A percentile compares a stretch with the other conserved stretches of the same genome.
These are phyloP conservation scores for Penicillium odoratum DNA, from an alignment of 495 filamentous ascomycete species.

Conservation along the genomic window DNA sequence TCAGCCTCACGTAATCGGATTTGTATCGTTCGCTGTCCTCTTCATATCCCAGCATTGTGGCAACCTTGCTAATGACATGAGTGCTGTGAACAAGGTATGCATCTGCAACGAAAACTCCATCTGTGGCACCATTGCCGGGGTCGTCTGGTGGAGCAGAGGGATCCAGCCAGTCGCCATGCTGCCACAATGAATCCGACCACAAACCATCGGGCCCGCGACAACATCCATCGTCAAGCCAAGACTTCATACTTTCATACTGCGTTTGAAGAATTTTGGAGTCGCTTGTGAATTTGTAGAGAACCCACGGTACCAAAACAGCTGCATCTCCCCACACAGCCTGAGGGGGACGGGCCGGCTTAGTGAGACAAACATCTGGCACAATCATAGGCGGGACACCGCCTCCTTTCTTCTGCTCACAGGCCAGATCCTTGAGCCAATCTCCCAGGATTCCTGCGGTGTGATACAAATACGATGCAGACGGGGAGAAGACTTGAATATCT, in stretches of 20 bases:
- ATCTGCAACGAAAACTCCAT: constrained; percentile 48
- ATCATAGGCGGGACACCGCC: constrained; percentile 34
- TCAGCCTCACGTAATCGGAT: constrained; percentile 24
- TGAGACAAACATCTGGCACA: constrained; percentile 30
- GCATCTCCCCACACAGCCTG: constrained; percentile 53
- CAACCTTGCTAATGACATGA: constrained; percentile 28
- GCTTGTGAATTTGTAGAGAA: constrained; percentile 42
- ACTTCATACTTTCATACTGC: constrained; percentile 46
- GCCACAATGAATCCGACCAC: constrained; percentile 38
- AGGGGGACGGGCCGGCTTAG: constrained; percentile 18
- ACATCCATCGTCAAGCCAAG: constrained; percentile 51
- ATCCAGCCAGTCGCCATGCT: constrained; percentile 58
- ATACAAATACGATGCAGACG: constrained; percentile 52
- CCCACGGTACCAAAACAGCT: constrained; percentile 46
- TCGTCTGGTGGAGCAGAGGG: constrained; percentile 47
- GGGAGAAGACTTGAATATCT: constrained; percentile 50
- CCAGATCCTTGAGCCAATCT: constrained; percentile 47
- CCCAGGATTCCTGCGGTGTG: constrained; percentile 47
- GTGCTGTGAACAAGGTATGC: constrained; percentile 55
- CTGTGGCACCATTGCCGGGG: constrained; percentile 43
- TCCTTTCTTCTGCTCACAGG: constrained; percentile 35
- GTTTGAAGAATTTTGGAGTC: constrained; percentile 41
- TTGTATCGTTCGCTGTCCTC: constrained; percentile 30
- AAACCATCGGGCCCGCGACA: constrained; percentile 38
- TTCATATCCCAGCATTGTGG: constrained; percentile 24